Evolutionary conservation across 192 early-diverging fungal genomes (phyloP).

Genomic region (Backusella tarrabulga): DNA sequence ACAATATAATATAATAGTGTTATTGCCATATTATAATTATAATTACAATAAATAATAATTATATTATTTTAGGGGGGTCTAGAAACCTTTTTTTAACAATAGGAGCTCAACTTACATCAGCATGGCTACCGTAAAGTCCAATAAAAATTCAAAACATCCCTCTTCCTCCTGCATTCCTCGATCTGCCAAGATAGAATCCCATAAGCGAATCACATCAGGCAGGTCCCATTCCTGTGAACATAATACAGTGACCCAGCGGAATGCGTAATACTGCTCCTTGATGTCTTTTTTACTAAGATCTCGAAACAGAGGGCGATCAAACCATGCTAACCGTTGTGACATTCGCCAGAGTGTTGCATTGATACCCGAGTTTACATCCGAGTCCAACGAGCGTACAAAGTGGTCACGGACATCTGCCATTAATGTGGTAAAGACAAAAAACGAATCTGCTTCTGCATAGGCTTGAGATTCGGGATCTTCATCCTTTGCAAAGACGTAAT

Average conservation of each 20-base stretch:
- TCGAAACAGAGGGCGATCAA: constrained; percentile 59
- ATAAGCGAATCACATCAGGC: constrained; percentile 75
- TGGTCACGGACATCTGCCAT: constrained; percentile 77
- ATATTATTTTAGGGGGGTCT: background rate
- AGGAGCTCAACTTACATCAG: constrained; percentile 51
- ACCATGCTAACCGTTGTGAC: constrained; percentile 48
- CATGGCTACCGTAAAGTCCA: constrained; percentile 76
- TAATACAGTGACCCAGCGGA: constrained; percentile 79
- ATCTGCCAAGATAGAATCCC: constrained; percentile 80
- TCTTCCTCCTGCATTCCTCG: constrained; percentile 44
- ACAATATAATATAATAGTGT: background rate
- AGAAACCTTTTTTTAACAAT: background rate
- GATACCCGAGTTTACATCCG: constrained; percentile 54
- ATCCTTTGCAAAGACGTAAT: constrained; percentile 68
- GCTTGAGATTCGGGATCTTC: constrained; percentile 41
- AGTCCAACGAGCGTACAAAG: constrained; percentile 74
- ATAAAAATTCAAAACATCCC: constrained; percentile 62
- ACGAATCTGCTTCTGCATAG: constrained; percentile 78
- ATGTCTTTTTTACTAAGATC: constrained; percentile 61
- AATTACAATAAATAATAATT: background rate
- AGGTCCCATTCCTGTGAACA: constrained; percentile 74
- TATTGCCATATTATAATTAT: background rate
- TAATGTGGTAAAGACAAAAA: constrained; percentile 70
- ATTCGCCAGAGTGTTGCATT: constrained; percentile 61
- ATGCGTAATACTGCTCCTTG: constrained; percentile 71